Evolutionary conservation across 2,329 filamentous ascomycete genomes (phyloP), one percentile per base, ranked within the genome.

Genomic region (Penicillium sp.): DNA sequence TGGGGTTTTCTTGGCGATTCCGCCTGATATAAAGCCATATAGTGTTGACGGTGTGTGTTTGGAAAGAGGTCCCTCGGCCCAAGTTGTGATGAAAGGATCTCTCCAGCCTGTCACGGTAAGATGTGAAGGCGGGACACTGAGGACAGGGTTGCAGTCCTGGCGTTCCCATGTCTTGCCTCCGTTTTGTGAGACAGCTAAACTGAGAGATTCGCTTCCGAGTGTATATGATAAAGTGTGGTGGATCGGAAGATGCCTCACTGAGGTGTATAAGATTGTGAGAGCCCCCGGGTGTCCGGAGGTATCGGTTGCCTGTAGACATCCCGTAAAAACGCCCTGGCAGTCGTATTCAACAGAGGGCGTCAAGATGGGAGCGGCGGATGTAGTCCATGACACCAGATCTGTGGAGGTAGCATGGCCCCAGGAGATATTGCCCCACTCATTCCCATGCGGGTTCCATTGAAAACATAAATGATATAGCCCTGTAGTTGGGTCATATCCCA

Each of bases 21-120:
- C 80, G 1, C 80, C 80, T 0, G 79, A 80, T 9, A 82, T 69
- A 12, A 81, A 70, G 2, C 78, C 80, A 54, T 79, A 81, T 0
- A 82, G 64, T 3, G 59, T 68, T 7, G 55, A 47, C 6, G 43
- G 38, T 31, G 37, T 33, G 16, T 46, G 47, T 16, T 47, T 36
- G 17, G 61, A 36, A 50, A 45, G 33, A 55, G 31, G 35, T 8
- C 40, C 50, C 41, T 54, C 45, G 1, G 42, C 47, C 63, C 63
- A 65, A 3, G 53, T 55, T 6, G 60, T 59, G 11, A 77, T 56
- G 48, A 67, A 77, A 0, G 77, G 76, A 56, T 79, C 77, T 53
- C 77, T 65, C 70, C 73, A 79, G 3, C 74, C 76, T 1, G 74
- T 77, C 12, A 78, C 74, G 8, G 67, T 53, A 0, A 76, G 30